Base-by-base conservation (phyloP, 2,329 filamentous ascomycete genomes). In the Fusarium oligoseptatum region DNA sequence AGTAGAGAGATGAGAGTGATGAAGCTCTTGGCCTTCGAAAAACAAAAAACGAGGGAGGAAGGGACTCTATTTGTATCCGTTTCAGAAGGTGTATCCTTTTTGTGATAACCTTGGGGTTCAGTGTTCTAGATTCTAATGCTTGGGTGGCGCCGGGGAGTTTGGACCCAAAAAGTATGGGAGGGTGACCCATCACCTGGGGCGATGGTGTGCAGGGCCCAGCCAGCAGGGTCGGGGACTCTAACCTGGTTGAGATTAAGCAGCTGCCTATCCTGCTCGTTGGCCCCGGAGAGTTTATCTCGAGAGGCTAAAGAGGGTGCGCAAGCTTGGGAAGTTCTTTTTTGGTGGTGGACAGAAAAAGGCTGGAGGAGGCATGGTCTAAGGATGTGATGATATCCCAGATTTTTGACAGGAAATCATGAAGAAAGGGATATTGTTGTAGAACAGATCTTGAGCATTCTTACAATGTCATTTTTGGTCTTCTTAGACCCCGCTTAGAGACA, bases 41-140 rank as follows among this genome's bases (percentile, higher is more conserved):
- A 22, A 20, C 57, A 41, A 14, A 36, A 52, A 34, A 15, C 24
- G 41, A 64, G 20, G 64, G 70, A 64, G 64, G 57, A 52, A 20
- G 34, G 43, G 52, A 55, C 11, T 39, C 55, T 76, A 75, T 75
- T 75, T 75, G 73, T 75, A 75, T 50, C 50, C 73, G 52, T 71
- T 56, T 66, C 52, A 43, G 58, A 63, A 37, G 36, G 11, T 12
- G 60, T 48, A 43, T 67, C 32, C 50, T 56, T 61, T 50, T 62
- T 60, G 41, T 8, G 55, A 50, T 45, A 71, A 60, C 48, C 45
- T 41, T 41, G 22, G 24, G 24, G 24, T 27, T 27, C 24, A 27
- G 43, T 60, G 72, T 67, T 74, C 72, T 70, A 74, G 72, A 74
- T 73, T 66, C 32, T 43, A 34, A 17, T 10, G 62, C 34, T 17